Evolutionary conservation across 805 yeast genomes (phyloP).

Genomic region (Maudiozyma serrabonitensis): DNA sequence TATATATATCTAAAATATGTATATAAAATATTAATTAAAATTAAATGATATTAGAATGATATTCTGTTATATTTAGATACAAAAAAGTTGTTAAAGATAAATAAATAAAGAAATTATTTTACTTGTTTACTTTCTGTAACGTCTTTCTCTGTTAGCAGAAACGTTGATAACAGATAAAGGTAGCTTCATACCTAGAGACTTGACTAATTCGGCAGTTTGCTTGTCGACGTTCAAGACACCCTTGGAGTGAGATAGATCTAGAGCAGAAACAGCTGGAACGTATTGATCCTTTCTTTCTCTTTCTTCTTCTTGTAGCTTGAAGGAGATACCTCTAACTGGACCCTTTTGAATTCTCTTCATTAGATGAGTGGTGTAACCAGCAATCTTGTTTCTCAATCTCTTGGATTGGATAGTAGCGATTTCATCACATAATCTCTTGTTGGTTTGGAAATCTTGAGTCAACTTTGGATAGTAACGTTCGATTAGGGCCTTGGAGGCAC

Average conservation of each 20-base stretch:
- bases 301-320: slow-evolving; percentile 99
- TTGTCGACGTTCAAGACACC: slow-evolving; percentile 94
- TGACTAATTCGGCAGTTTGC: slow-evolving; percentile 92
- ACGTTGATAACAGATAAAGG: slow-evolving; percentile 80
- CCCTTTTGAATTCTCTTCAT: slow-evolving; percentile 99
- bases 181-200: slow-evolving; percentile 83
- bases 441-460: slow-evolving; percentile 98
- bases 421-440: slow-evolving; percentile 98
- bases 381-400: slow-evolving; percentile 99
- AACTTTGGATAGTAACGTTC: slow-evolving; percentile 99
- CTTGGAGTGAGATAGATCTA: slow-evolving; percentile 93
- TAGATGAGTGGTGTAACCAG: slow-evolving; percentile 99
- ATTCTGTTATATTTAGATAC: not conserved
- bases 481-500: slow-evolving; percentile 99
- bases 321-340: slow-evolving; percentile 99
- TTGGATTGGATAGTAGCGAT: slow-evolving; percentile 98
- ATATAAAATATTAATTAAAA: not conserved
- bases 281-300: slow-evolving; percentile 99
- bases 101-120: slow-evolving; percentile 1
- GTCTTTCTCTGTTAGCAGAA: slow-evolving; percentile 85
- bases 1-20: not conserved
- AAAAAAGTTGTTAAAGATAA: slow-evolving; percentile 2
- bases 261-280: slow-evolving; percentile 99
- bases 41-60: not conserved
- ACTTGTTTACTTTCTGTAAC: slow-evolving; percentile 72